Evolutionary conservation across 2,329 filamentous ascomycete species (phyloP), one percentile per base, ranked within the genome.

Genomic region (Fusarium xylarioides): DNA sequence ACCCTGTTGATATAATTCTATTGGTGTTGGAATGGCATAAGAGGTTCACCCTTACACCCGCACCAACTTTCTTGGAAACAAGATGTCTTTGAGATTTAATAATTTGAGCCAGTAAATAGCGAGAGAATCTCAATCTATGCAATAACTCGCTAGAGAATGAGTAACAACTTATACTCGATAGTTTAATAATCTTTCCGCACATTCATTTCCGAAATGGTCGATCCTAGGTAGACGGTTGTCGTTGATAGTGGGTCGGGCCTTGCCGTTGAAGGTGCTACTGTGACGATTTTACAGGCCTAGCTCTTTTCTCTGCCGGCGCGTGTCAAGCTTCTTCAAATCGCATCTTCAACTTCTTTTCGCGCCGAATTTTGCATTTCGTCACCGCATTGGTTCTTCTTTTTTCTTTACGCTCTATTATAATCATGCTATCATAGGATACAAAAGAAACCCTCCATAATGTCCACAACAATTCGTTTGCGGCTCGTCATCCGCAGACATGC

Each of bases 401-500:
- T n/a, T 43, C n/a, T 49, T 18, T 23, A 9, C 7, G 5, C 11
- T 15, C 59, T 18, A 19, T 26, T 49, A 46, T 40, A 59, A 56
- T 4, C 28, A 79, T 79, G 77, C 68, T 43, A 67, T 58, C 8
- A 42, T 77, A 71, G 32, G 21, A 28, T 4, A 50, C 4, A 19
- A 61, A 30, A 42, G 7, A 35, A 28, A 28, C 35, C 23, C 35
- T 37, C 35, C 46, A 69, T 21, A 50, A 83, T 82, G 81, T 73
- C 79, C 38, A 70, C 76, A 61, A 77, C 78, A 56, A 81, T 96
- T 87, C 93, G 94, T 78, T 87, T 97, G 68, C 91, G 92, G 73
- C 84, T 97, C 53, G 86, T 89, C 40, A 89, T 97, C 60, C 89
- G 90, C 71, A 91, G 94, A 64, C 90, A 95, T 81, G 89, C 87